Evolutionary conservation across 2,329 filamentous ascomycete genomes (phyloP).

Genomic region (Hypomyces perniciosus): DNA sequence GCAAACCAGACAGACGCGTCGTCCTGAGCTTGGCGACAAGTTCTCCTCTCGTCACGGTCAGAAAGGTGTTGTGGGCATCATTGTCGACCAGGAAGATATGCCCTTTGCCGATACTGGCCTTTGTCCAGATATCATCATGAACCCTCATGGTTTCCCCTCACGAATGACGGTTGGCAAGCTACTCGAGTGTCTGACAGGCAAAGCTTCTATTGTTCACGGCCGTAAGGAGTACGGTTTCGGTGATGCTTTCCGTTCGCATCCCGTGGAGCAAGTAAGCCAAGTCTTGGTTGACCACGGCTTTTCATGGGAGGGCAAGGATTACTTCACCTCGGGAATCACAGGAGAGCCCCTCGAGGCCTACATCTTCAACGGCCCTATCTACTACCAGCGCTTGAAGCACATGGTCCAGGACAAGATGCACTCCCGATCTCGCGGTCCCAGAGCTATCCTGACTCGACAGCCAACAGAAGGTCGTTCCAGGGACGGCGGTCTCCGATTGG

Average conservation of each 20-base stretch:
- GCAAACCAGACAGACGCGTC: slow-evolving; percentile 89
- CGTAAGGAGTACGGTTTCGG: slow-evolving; percentile 78
- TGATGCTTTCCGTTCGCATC: slow-evolving; percentile 74
- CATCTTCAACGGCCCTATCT: slow-evolving; percentile 97
- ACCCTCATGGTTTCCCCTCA: slow-evolving; percentile 98
- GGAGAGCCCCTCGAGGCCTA: slow-evolving; percentile 92
- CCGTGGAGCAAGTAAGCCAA: slow-evolving; percentile 83
- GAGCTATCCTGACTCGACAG: slow-evolving; percentile 87
- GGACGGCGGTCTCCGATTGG: slow-evolving; percentile 84
- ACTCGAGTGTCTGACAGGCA: slow-evolving; percentile 89
- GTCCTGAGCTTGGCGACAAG: slow-evolving; percentile 94
- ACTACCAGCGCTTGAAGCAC: slow-evolving; percentile 99
- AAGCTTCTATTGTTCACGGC: slow-evolving; percentile 82
- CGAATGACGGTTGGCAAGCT: slow-evolving; percentile 99
- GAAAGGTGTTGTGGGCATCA: slow-evolving; percentile 95
- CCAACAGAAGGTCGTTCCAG: slow-evolving; percentile 92
- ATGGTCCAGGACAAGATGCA: slow-evolving; percentile 99
- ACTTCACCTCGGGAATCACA: slow-evolving; percentile 89
- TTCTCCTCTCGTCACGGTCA: slow-evolving; percentile 98
- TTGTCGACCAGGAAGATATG: slow-evolving; percentile 94
- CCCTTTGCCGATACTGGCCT: slow-evolving; percentile 89
- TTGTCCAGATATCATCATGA: slow-evolving; percentile 99
- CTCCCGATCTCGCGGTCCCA: slow-evolving; percentile 81
- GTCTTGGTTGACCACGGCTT: slow-evolving; percentile 84
- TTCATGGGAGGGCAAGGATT: slow-evolving; percentile 95